Evolutionary conservation across 768 basidiomycete genomes (phyloP), one percentile per base, ranked within the genome.

Genomic region (Dacryopinax primogenitus): DNA sequence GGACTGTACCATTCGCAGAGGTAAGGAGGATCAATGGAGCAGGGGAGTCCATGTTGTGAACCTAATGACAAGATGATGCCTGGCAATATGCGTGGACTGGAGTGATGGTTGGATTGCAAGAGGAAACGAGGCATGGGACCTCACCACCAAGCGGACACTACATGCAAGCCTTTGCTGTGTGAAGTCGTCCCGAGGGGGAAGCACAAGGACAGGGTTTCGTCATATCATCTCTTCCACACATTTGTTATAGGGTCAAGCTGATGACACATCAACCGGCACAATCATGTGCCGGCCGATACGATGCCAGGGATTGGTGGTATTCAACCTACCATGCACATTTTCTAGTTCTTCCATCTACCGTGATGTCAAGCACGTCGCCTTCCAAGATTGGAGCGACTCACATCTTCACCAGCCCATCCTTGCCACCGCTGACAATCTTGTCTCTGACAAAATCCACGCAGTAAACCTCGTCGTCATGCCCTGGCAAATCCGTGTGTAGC

Each of bases 361-460:
- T 6, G 18, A 58, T 9, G 21, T 28, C 21, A 2, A 58, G 51
- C 9, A 2, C 51, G 26, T 18, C 18, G 3, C 18, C 18, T 18
- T 44, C 41, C 41, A 58, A 30, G 3, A 21, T 23, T 23, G n/a
- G 15, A 13, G 30, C 3, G 51, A 23, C 90, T 69, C 72, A 96
- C 91, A 98, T 97, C 77, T 96, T 96, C 12, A 97, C 84, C 21
- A 84, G 87, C 70, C 85, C 83, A 76, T 98, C 95, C 45, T 88
- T 78, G 15, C 95, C 95, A n/a, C 94, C 95, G 72, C 92, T 95
- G 68, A 96, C 92, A n/a, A 97, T 83, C 74, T 99, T 99, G 77
- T 99, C 95, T 0, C 93, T 94, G 1, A 99, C 94, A 73, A 96
- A 99, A 75, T 98, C 95, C 16, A 99, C 95, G 71, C 95, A 97